Evolutionary conservation across 805 yeast genomes (phyloP), one percentile per base, ranked within the genome.

Genomic region (Saccharomycopsis selenospora): DNA sequence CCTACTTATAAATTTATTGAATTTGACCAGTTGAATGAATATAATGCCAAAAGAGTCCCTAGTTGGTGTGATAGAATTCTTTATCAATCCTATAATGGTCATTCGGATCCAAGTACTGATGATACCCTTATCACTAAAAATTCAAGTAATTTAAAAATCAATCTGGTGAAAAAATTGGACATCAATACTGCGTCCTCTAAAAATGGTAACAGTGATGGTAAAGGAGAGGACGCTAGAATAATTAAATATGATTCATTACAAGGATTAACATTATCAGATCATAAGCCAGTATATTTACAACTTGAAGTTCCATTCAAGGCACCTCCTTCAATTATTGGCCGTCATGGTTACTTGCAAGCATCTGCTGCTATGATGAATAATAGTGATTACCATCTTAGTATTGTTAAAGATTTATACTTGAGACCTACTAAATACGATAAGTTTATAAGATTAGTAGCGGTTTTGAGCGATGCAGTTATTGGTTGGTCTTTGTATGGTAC

Each of bases 11-110:
- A 90, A 64, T 85, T 69, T 61, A 62, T 64, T 45, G 50, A 72
- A 1, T 74, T 76, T 27, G 69, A 80, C 0, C 45, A 54, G 2
- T 43, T 48, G 2, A 70, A 72, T n/a, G 63, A 66, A 7, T 85
- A 77, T 61, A 75, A 77, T 51, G 38, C 61, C 1, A 80, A 79
- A 55, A 69, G 96, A 48, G 66, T 68, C 1, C 95, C 96, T 0
- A 82, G 95, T 4, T 90, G 95, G 95, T 89, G 96, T 64, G 98
- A 90, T 61, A 66, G 98, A 46, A 76, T 90, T 4, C 61, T 90
- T 42, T 86, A 68, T 57, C 74, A 75, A 48, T 60, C 69, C 1
- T 76, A 80, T 50, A 55, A 60, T 5, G 47, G 52, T 14, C 50
- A 29, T 51, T 45, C 40, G 44, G 2, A 46, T 69, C 63, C 29